Evolutionary conservation across 257 asterid genomes (phyloP).

Genomic region (Nicotiana tabacum): DNA sequence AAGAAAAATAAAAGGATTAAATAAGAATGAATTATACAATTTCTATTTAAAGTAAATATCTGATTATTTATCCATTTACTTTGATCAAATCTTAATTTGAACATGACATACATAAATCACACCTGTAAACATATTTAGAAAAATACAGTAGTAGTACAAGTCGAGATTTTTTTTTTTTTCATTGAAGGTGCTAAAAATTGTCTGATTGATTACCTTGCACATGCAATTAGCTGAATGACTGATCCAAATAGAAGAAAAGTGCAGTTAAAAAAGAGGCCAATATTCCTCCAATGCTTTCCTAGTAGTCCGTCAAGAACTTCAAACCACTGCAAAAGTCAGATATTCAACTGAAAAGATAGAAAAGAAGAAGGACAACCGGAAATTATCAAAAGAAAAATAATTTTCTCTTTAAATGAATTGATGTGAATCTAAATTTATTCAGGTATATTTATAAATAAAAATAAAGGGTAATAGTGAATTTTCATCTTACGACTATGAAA

Average conservation of each 20-base stretch:
- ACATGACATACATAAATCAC: neutral
- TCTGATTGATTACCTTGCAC: slow-evolving; percentile 61
- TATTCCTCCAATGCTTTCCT: slow-evolving; percentile 87
- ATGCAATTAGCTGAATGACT: slow-evolving; percentile 90
- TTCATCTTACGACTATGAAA: too few relatives aligned
- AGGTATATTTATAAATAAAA: neutral
- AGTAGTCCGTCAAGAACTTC: slow-evolving; percentile 91
- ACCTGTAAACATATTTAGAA: neutral
- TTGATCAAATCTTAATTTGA: neutral
- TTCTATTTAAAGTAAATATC: too few relatives aligned
- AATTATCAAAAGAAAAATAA: neutral
- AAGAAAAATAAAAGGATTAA: neutral
- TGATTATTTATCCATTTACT: too few relatives aligned
- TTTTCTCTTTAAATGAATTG: neutral
- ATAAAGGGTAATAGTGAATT: neutral
- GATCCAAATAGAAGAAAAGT: slow-evolving; percentile 93
- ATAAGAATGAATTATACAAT: neutral
- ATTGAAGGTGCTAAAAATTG: neutral
- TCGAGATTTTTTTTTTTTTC: neutral
- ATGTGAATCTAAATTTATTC: neutral
- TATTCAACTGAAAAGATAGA: neutral
- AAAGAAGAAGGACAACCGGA: neutral
- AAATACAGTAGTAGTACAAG: neutral
- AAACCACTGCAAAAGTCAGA: slow-evolving; percentile 57
- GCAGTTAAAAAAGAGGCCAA: slow-evolving; percentile 86